Percentiles rank a stretch among this genome's conserved stretches.
phyloP scores from a whole-genome alignment of 345 rosid species.

The Eucalyptus paniculata region DNA sequence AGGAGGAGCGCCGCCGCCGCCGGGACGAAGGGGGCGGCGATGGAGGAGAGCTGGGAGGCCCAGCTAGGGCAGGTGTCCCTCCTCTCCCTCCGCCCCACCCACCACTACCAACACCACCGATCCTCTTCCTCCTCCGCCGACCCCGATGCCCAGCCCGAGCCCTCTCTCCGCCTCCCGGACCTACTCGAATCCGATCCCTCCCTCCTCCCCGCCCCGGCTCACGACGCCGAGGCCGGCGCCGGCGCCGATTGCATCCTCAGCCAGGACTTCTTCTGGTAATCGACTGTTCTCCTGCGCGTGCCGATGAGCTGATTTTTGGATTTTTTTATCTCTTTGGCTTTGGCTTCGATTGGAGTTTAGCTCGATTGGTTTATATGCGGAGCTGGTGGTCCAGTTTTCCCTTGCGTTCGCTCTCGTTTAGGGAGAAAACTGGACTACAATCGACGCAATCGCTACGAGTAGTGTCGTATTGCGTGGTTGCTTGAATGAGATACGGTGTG shows the following conservation, averaged over 20 bases:
- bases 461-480: background rate
- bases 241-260: conserved; percentile 79
- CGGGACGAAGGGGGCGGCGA: conserved; percentile 5
- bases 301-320: background rate
- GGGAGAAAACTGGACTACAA: background rate
- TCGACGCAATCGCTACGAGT: background rate
- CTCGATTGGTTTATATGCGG: background rate
- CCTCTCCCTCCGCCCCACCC: background rate
- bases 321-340: background rate
- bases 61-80: conserved; percentile 27
- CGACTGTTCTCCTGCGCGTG: background rate
- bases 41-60: conserved; percentile 23
- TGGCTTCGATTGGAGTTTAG: background rate
- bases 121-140: background rate
- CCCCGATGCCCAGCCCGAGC: background rate
- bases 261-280: conserved; percentile 93
- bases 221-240: conserved; percentile 18
- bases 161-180: conserved; percentile 1
- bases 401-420: background rate
- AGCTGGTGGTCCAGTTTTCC: background rate
- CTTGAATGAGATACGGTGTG: background rate
- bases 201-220: conserved; percentile 2
- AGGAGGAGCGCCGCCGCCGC: conserved; percentile 1
- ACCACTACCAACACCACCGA: background rate
- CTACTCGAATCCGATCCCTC: conserved; percentile 35